phyloP scores from a whole-genome alignment of 352 stramenopile genomes.

The Phytophthora ramorum region DNA sequence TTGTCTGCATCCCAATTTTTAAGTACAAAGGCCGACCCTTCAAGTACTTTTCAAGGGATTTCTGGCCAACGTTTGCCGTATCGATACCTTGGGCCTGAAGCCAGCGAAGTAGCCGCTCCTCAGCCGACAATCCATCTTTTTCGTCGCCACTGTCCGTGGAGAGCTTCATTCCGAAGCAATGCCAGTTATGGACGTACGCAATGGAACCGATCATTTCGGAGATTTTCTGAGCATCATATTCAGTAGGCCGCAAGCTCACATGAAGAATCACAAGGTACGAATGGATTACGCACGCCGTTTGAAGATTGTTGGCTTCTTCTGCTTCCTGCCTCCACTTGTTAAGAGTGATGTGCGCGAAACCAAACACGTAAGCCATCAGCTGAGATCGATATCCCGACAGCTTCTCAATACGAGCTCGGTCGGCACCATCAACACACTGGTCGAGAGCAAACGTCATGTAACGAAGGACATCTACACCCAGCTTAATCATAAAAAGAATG shows the following conservation, averaged over 20 bases:
- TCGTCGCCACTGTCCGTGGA: slow-evolving; percentile 54
- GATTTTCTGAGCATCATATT: slow-evolving; percentile 77
- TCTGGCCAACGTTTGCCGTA: slow-evolving; percentile 82
- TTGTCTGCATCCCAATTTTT: slow-evolving; percentile 89
- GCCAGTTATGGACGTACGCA: slow-evolving; percentile 91
- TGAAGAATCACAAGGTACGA: slow-evolving; percentile 81
- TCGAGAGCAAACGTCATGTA: slow-evolving; percentile 85
- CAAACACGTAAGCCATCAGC: slow-evolving; percentile 69
- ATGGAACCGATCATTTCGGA: slow-evolving; percentile 82
- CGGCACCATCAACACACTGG: slow-evolving; percentile 36
- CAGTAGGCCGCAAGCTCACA: slow-evolving; percentile 66
- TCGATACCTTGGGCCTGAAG: slow-evolving; percentile 91
- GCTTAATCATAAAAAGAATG: slow-evolving; percentile 90
- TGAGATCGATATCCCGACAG: slow-evolving; percentile 61
- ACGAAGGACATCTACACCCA: slow-evolving; percentile 78
- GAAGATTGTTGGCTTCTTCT: slow-evolving; percentile 75
- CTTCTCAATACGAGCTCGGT: slow-evolving; percentile 46
- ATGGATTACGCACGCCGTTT: slow-evolving; percentile 86
- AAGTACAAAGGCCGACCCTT: slow-evolving; percentile 86
- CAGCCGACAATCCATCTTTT: slow-evolving; percentile 58
- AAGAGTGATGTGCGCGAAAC: slow-evolving; percentile 72
- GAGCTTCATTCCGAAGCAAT: slow-evolving; percentile 91
- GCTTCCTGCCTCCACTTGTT: slow-evolving; percentile 84
- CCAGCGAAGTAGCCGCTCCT: slow-evolving; percentile 87
- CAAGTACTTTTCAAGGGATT: slow-evolving; percentile 88